Percentiles rank a stretch among this genome's conserved stretches.
Conservation (phyloP, 2,329 filamentous ascomycete genomes). For the Fusarium mexicanum region DNA sequence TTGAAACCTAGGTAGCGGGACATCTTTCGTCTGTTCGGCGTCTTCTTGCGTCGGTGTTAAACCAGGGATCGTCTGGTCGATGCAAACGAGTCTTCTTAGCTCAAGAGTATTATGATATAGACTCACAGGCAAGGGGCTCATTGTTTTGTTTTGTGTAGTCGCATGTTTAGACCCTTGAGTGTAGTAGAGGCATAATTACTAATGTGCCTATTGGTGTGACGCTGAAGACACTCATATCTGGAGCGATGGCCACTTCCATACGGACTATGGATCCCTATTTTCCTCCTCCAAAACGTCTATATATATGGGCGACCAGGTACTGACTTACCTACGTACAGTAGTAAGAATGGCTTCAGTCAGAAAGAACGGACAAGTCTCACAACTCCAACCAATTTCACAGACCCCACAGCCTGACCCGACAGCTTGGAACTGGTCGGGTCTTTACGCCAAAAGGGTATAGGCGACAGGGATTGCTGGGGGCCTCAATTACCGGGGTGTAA, state of each 20-base stretch:
- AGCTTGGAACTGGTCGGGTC: constrained; percentile 38
- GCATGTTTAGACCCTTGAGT: background rate
- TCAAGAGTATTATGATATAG: constrained; percentile 13
- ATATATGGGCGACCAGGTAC: too few species aligned
- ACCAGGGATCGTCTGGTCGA: constrained; percentile 18
- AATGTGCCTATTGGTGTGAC: background rate
- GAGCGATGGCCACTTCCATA: background rate
- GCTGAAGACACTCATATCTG: background rate
- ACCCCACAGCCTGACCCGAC: constrained; percentile 40
- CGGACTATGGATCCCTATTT: background rate
- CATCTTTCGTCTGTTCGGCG: constrained; percentile 18
- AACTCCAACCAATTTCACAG: constrained; percentile 39
- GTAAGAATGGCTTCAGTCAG: background rate
- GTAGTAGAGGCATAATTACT: too few species aligned
- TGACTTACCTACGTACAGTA: background rate
- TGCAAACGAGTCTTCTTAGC: constrained; percentile 17
- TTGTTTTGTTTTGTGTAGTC: background rate
- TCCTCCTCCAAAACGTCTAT: background rate
- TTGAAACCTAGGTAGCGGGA: constrained; percentile 28
- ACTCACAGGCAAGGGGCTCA: background rate
- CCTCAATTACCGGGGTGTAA: constrained; percentile 40
- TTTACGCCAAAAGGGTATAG: constrained; percentile 40
- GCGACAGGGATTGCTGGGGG: constrained; percentile 34
- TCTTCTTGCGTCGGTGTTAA: constrained; percentile 31
- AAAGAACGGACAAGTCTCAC: constrained; percentile 19